A percentile compares a stretch with the other conserved stretches of the same genome.
phyloP scores from a whole-genome alignment of 805 yeast species.

The Kuraishia cidri region DNA sequence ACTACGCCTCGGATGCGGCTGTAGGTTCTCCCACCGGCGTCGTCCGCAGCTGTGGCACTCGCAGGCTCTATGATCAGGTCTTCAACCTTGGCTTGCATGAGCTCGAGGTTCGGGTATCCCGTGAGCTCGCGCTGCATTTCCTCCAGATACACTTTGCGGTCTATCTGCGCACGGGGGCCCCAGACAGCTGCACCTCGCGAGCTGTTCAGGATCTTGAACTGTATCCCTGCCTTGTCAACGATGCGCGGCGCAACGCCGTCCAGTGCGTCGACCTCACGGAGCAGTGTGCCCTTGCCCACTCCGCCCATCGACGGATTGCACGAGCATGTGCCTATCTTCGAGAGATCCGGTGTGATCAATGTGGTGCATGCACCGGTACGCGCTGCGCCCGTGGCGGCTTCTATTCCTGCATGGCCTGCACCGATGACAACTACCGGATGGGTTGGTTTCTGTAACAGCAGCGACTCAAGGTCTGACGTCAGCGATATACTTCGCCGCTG shows the following conservation, averaged over 20 bases:
- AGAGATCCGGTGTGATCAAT: conserved; percentile 66
- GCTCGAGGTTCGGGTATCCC: conserved; percentile 44
- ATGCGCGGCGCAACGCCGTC: conserved; percentile 86
- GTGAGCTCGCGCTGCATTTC: conserved; percentile 71
- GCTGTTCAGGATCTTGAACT: conserved; percentile 76
- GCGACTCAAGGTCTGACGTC: conserved; percentile 24
- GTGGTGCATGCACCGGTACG: conserved; percentile 67
- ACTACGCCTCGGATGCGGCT: conserved; percentile 64
- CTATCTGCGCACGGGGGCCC: conserved; percentile 98
- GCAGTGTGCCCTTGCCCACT: conserved; percentile 90
- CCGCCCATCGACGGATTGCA: conserved; percentile 99
- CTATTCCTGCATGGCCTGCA: conserved; percentile 99
- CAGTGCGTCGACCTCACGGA: conserved; percentile 90
- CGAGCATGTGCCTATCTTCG: conserved; percentile 86
- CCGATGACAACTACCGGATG: conserved; percentile 84
- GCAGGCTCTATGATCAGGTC: conserved; percentile 62
- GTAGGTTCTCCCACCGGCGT: conserved; percentile 26
- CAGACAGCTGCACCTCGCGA: conserved; percentile 95
- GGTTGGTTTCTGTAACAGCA: conserved; percentile 18
- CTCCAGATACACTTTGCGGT: conserved; percentile 63
- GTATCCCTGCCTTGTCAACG: conserved; percentile 92
- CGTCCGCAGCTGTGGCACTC: conserved; percentile 9
- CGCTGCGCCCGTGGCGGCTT: conserved; percentile 92
- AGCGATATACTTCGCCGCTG: conserved; percentile 13
- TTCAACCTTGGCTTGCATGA: conserved; percentile 71